Evolutionary conservation across 73 alveolate species (phyloP).

Genomic region (Tetrahymena thermophila): DNA sequence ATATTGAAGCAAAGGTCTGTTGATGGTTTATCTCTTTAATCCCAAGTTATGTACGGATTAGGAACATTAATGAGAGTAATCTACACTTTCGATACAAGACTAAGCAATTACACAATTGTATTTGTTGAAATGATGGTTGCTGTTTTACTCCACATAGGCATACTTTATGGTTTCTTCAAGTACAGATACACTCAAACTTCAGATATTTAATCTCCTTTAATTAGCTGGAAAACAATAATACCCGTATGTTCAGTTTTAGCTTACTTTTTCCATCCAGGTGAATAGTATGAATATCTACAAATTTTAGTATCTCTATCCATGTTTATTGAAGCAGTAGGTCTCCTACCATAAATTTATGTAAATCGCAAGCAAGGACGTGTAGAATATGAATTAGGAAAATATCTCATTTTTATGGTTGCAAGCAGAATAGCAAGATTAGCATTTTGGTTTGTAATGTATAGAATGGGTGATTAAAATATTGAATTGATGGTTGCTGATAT

Average conservation of each 20-base stretch:
- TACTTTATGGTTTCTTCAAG: constrained; percentile 15
- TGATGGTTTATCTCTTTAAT: constrained; percentile 19
- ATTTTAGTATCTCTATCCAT: constrained; percentile 32
- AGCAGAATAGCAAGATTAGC: constrained; percentile 9
- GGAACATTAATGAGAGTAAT: constrained; percentile 34
- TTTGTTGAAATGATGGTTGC: constrained; percentile 12
- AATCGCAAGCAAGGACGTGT: constrained; percentile 3
- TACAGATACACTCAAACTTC: constrained; percentile 22
- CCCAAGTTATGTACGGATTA: constrained; percentile 31
- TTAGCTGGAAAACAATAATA: constrained; percentile 4
- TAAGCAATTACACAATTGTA: neutral
- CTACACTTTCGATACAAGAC: constrained; percentile 24
- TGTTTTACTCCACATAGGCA: neutral
- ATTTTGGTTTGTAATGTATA: constrained; percentile 24
- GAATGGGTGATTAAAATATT: constrained; percentile 13
- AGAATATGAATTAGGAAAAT: constrained; percentile 19
- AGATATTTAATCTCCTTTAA: constrained; percentile 8
- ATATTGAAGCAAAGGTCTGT: constrained; percentile 12
- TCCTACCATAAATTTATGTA: constrained; percentile 28
- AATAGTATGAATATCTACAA: constrained; percentile 10
- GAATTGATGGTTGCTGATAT: constrained; percentile 40
- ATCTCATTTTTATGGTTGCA: constrained; percentile 29
- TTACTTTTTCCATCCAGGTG: constrained; percentile 34
- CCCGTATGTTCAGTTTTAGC: constrained; percentile 19
- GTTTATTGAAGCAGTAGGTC: constrained; percentile 39